Percentiles rank a stretch among this genome's conserved stretches.
phyloP scores from a whole-genome alignment of 805 yeast genomes.

The Candida dendrica region DNA sequence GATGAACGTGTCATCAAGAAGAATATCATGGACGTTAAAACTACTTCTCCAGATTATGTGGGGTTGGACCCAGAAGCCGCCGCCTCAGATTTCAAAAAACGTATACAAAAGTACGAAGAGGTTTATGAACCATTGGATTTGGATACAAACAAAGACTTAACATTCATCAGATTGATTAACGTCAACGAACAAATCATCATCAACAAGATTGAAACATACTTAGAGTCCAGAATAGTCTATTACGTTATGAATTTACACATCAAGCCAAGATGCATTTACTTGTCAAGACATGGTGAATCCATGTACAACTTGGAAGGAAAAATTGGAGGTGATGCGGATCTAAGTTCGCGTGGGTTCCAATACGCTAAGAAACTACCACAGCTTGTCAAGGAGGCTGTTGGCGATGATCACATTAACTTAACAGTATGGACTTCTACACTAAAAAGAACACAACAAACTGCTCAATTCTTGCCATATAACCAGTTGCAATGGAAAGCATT shows the following conservation, averaged over 20 bases:
- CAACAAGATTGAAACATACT: constrained; percentile 79
- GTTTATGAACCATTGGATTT: constrained; percentile 72
- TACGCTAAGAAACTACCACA: constrained; percentile 80
- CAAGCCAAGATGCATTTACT: constrained; percentile 87
- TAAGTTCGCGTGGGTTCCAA: constrained; percentile 76
- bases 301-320: constrained; percentile 87
- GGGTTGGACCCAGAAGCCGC: constrained; percentile 68
- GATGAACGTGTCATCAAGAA: constrained; percentile 70
- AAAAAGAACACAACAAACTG: constrained; percentile 87
- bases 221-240: constrained; percentile 89
- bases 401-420: constrained; percentile 47
- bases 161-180: constrained; percentile 83
- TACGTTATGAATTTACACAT: constrained; percentile 94
- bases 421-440: constrained; percentile 96
- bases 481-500: constrained; percentile 93
- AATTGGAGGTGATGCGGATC: constrained; percentile 90
- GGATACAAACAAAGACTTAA: constrained; percentile 50
- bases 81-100: constrained; percentile 57
- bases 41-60: constrained; percentile 76
- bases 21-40: constrained; percentile 80
- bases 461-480: constrained; percentile 70
- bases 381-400: constrained; percentile 55
- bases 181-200: constrained; percentile 84
- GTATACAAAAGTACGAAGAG: constrained; percentile 69
- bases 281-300: constrained; percentile 94